Base-by-base conservation (phyloP, 495 filamentous ascomycete genomes). In the Hypoxylon perforatum region DNA sequence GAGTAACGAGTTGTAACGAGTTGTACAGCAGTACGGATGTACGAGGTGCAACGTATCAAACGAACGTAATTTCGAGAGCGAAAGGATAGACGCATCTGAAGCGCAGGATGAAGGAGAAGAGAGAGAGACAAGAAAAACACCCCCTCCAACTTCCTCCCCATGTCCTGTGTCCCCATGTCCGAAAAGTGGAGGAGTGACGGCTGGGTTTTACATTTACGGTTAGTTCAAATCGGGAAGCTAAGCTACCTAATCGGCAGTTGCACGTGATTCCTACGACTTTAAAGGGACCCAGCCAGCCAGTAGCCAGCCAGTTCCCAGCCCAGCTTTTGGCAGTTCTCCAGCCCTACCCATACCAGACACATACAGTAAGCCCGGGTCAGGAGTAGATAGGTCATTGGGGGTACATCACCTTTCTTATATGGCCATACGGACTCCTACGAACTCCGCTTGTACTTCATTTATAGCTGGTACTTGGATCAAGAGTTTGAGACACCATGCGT, bases 21-120 rank as follows among this genome's bases (percentile, higher is more conserved):
- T 36, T 49, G 21, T 15, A 6, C n/a, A 42, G 30, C 54, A 11
- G 30, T 53, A 39, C 45, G 12, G 35, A 4, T 21, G 46, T 19
- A 25, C 28, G 14, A 63, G 19, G 65, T 69, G 59, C 59, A 69
- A 69, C 65, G 59, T 63, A 69, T 60, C 58, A 39, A 58, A 38
- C 17, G 38, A 50, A 58, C 15, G 59, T 55, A 63, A 60, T 60
- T 59, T 69, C 18, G 28, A 48, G 17, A n/a, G 18, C 19, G n/a
- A 65, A n/a, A 58, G 57, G 64, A 46, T 62, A 67, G 57, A 46
- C 38, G 47, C 59, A 63, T 48, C 49, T 55, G 54, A 59, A 54
- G 56, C 54, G 35, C 17, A 57, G 65, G 35, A 60, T 35, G 44
- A 28, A 7, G 25, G 25, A 28, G 25, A 28, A 28, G 25, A 28